phyloP scores from a whole-genome alignment of 2,329 filamentous ascomycete genomes.

The Graphilbum fragrans region DNA sequence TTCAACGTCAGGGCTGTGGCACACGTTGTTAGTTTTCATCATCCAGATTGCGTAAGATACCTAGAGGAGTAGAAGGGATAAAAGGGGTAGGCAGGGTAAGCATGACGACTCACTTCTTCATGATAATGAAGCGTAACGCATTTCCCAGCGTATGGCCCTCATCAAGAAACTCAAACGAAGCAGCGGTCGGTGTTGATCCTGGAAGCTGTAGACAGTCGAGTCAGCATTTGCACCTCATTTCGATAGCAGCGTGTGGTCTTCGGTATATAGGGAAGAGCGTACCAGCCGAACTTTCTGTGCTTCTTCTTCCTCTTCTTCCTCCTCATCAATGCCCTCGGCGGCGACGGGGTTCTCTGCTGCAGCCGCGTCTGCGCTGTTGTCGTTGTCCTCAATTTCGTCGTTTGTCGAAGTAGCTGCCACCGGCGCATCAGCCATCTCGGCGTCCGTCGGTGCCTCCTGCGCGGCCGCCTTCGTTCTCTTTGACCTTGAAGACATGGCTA shows the following conservation, averaged over 20 bases:
- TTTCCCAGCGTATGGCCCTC: constrained; percentile 96
- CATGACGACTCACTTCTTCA: constrained; percentile 74
- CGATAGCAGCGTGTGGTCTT: background rate
- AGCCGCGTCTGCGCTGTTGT: background rate
- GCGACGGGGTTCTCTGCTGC: constrained; percentile 12
- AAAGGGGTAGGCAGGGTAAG: background rate
- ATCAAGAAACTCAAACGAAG: constrained; percentile 86
- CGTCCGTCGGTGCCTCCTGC: constrained; percentile 13
- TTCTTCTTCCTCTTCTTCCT: constrained; percentile 29
- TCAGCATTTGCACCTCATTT: background rate
- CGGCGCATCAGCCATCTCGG: constrained; percentile 31
- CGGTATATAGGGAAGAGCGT: constrained; percentile 11
- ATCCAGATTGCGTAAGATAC: background rate
- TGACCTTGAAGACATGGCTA: constrained; percentile 9
- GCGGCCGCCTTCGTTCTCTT: constrained; percentile 5
- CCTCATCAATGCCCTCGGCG: constrained; percentile 10
- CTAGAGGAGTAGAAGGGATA: background rate
- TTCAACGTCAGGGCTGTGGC: constrained; percentile 84
- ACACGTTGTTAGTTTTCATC: background rate
- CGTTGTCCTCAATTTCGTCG: constrained; percentile 10
- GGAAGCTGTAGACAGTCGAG: constrained; percentile 48
- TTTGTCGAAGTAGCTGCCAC: background rate
- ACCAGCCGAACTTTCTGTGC: constrained; percentile 52
- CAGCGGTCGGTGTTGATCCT: constrained; percentile 74
- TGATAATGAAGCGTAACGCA: constrained; percentile 85